These are phyloP conservation scores for Amanita muscaria DNA, from an alignment of 768 basidiomycete species.

Conservation along the genomic window DNA sequence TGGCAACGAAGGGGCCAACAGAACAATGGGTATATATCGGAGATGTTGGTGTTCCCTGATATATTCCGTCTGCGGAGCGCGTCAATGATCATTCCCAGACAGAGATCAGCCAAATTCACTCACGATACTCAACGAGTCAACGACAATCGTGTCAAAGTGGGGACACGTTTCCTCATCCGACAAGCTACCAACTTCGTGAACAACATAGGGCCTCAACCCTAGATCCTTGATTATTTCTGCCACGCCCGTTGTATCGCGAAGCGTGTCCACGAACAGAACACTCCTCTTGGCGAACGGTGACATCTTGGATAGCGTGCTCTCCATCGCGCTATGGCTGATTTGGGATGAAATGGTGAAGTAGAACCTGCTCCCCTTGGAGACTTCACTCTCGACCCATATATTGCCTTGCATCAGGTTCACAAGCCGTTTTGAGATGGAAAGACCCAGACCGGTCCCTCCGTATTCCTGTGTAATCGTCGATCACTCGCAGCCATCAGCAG, in stretches of 20 bases:
- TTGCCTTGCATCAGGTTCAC: slow-evolving; percentile 97
- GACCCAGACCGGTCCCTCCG: slow-evolving; percentile 91
- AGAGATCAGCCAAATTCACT: too few species aligned
- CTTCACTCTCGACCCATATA: slow-evolving; percentile 97
- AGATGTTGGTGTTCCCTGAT: slow-evolving; percentile 90
- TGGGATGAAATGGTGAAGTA: slow-evolving; percentile 93
- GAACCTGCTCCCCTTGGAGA: slow-evolving; percentile 87
- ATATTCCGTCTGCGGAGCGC: slow-evolving; percentile 59
- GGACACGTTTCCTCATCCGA: slow-evolving; percentile 74
- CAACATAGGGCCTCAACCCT: slow-evolving; percentile 67
- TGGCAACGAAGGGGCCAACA: slow-evolving; percentile 73
- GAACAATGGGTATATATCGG: slow-evolving; percentile 92
- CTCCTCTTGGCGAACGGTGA: slow-evolving; percentile 79
- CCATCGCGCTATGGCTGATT: slow-evolving; percentile 67
- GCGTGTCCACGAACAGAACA: slow-evolving; percentile 87
- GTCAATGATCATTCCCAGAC: too few species aligned
- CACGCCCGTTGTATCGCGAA: slow-evolving; percentile 67
- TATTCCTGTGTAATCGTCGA: slow-evolving; percentile 56
- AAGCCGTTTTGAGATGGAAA: slow-evolving; percentile 95
- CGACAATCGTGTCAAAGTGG: slow-evolving; percentile 91
- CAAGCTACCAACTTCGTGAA: slow-evolving; percentile 74
- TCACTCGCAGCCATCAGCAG: background rate
- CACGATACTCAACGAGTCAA: slow-evolving; percentile 81
- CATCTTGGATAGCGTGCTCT: slow-evolving; percentile 70
- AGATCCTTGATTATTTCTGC: slow-evolving; percentile 71